Conservation (phyloP, 306 rosid species). For the Parietaria judaica region DNA sequence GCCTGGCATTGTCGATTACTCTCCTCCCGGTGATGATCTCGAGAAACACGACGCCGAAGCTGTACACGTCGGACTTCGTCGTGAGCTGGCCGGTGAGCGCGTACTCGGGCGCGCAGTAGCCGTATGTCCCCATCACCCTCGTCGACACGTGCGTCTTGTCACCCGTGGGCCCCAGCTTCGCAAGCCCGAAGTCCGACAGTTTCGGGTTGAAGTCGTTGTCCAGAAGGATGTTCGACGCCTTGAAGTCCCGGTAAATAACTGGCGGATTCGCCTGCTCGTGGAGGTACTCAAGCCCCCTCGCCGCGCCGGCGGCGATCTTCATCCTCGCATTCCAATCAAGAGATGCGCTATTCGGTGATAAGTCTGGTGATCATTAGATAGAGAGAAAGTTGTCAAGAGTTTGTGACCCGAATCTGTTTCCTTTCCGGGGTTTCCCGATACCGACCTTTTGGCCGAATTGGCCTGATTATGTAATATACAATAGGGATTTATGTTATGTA, state of each 20-base stretch:
- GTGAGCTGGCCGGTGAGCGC: constrained; percentile 74
- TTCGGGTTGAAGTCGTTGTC: constrained; percentile 74
- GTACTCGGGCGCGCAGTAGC: constrained; percentile 96
- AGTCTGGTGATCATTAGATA: constrained; percentile 26
- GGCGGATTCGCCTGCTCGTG: constrained; percentile 81
- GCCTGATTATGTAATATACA: no score
- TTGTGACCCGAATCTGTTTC: no score
- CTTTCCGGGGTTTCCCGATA: no score
- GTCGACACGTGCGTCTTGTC: constrained; percentile 84
- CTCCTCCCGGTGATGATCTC: constrained; percentile 88
- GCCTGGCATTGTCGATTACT: constrained; percentile 62
- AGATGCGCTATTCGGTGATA: constrained; percentile 29
- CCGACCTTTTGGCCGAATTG: background rate
- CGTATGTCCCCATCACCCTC: constrained; percentile 97
- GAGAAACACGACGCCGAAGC: constrained; percentile 80
- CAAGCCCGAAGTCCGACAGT: constrained; percentile 89
- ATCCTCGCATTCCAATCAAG: constrained; percentile 78
- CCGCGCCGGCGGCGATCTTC: constrained; percentile 87
- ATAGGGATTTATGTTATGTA: no score
- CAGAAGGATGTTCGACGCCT: constrained; percentile 75
- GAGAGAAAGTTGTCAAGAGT: background rate
- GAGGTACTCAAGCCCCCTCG: constrained; percentile 76
- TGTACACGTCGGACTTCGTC: constrained; percentile 71
- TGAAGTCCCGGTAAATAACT: constrained; percentile 83
- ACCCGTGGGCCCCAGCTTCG: constrained; percentile 88